These are phyloP conservation scores for Cenococcum geophilum DNA, from an alignment of 495 filamentous ascomycete species.

Conservation along the genomic window DNA sequence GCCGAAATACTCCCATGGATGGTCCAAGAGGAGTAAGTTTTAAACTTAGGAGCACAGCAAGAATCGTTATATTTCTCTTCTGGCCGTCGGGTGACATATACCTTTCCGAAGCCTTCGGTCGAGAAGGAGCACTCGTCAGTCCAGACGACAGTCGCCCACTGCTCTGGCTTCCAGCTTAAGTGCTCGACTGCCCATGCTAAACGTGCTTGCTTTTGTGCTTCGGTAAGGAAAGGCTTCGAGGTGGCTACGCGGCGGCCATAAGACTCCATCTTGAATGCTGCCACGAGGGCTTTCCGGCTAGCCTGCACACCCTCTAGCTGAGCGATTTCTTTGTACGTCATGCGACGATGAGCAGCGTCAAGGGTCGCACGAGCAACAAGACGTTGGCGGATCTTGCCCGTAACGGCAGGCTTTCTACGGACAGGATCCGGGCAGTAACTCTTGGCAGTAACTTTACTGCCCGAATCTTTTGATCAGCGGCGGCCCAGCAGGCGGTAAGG, in stretches of 20 bases:
- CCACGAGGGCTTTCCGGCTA: too few species aligned
- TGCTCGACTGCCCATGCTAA: not conserved
- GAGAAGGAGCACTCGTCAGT: conserved; percentile 1
- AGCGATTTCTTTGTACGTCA: not conserved
- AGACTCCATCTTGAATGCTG: too few species aligned
- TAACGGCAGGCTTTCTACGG: too few species aligned
- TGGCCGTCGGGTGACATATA: not conserved
- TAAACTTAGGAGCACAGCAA: conserved; percentile 7
- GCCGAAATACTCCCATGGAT: conserved; percentile 3
- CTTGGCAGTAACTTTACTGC: too few species aligned
- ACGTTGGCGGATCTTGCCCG: not conserved
- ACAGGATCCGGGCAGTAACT: too few species aligned
- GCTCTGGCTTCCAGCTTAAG: not conserved
- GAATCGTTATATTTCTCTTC: conserved; percentile 1
- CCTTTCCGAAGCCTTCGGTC: not conserved
- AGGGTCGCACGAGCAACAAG: not conserved
- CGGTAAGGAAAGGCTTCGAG: conserved; percentile 1
- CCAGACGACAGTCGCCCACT: conserved; percentile 1
- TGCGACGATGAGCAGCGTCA: not conserved
- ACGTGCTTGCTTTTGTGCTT: not conserved
- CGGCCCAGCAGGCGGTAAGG: too few species aligned
- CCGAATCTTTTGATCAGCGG: too few species aligned
- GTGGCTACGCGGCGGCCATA: conserved; percentile 4
- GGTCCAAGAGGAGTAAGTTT: too few species aligned
- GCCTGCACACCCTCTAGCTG: not conserved